Conservation (phyloP, 495 filamentous ascomycete species). For the Podospora comata region DNA sequence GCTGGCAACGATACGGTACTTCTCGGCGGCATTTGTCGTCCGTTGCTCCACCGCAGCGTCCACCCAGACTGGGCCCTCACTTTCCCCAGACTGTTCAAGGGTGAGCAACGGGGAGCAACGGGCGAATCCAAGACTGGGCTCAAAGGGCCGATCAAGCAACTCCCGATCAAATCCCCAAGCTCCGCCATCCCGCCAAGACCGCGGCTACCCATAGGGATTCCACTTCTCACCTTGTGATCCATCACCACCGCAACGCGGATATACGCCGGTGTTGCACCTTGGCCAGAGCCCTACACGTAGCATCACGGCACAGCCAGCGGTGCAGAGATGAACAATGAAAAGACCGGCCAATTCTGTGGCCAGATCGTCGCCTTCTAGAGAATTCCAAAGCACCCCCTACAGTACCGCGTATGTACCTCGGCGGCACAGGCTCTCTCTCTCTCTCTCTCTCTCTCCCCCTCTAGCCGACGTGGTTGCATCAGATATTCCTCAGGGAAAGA, state of each 20-base stretch:
- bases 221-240: neutral
- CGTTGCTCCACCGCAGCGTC: neutral
- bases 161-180: neutral
- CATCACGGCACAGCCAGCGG: neutral
- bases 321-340: neutral
- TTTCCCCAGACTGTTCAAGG: neutral
- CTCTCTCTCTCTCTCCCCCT: neutral
- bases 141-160: neutral
- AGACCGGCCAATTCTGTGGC: neutral
- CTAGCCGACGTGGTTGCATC: neutral
- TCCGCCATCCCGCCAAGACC: neutral
- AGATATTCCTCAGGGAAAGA: neutral
- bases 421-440: neutral
- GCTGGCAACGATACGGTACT: neutral
- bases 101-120: neutral
- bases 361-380: slow-evolving; percentile 1
- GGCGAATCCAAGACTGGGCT: neutral
- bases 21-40: neutral
- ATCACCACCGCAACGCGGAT: neutral
- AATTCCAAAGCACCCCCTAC: neutral
- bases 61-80: neutral
- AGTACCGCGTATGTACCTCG: neutral
- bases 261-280: neutral
- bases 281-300: neutral
- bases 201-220: neutral